A percentile compares a stretch with the other conserved stretches of the same genome.
phyloP scores from a whole-genome alignment of 2,329 filamentous ascomycete genomes.

The Sclerotinia minor region DNA sequence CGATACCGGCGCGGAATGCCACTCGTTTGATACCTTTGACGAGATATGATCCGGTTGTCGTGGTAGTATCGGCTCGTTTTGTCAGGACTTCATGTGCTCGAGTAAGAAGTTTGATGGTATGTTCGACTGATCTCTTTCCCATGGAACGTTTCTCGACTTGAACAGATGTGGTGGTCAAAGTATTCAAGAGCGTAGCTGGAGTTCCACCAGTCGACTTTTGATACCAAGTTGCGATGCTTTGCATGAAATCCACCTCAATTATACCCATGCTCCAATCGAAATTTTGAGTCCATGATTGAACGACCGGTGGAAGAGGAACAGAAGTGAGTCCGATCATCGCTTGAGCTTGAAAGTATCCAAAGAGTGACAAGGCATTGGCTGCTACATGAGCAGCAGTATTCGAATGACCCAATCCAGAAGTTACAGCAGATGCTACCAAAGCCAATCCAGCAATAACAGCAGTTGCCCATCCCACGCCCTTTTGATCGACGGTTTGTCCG shows the following conservation, averaged over 20 bases:
- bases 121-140: constrained; percentile 52
- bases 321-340: constrained; percentile 85
- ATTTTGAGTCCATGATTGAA: constrained; percentile 92
- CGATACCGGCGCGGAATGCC: constrained; percentile 80
- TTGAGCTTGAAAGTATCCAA: constrained; percentile 91
- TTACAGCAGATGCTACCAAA: constrained; percentile 80
- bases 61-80: constrained; percentile 57
- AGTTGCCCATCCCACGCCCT: constrained; percentile 85
- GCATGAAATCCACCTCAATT: constrained; percentile 82
- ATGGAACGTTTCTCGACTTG: constrained; percentile 65
- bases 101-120: constrained; percentile 38
- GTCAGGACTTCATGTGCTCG: constrained; percentile 45
- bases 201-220: constrained; percentile 88
- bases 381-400: constrained; percentile 95
- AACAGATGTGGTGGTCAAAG: constrained; percentile 74
- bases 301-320: constrained; percentile 80
- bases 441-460: constrained; percentile 85
- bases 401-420: constrained; percentile 86
- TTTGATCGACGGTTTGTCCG: constrained; percentile 85
- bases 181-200: constrained; percentile 75
- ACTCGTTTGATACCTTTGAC: constrained; percentile 87
- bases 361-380: constrained; percentile 89
- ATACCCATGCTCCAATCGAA: constrained; percentile 99
- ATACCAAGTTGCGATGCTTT: constrained; percentile 91
- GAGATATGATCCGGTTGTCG: constrained; percentile 55